A percentile compares a stretch with the other conserved stretches of the same genome.
phyloP scores from a whole-genome alignment of 2,329 filamentous ascomycete species.

The Orbilia javanica region DNA sequence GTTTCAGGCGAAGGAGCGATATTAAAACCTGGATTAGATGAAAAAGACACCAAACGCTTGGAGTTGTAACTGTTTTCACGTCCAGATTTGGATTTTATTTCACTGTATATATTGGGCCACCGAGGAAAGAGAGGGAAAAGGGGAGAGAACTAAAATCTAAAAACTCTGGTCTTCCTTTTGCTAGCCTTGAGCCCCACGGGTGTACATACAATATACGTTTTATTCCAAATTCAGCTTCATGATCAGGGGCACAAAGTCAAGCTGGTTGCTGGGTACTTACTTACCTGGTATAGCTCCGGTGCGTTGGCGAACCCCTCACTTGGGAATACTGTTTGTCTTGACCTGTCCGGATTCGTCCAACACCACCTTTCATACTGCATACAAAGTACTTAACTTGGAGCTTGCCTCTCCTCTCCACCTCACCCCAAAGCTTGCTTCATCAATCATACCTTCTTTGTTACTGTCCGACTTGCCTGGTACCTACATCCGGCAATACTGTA shows the following conservation, averaged over 20 bases:
- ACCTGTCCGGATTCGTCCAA: conserved; percentile 1
- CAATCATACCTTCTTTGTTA: neutral
- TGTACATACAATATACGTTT: neutral
- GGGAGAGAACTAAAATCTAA: no score
- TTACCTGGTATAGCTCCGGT: neutral
- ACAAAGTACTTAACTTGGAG: no score
- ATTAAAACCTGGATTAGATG: neutral
- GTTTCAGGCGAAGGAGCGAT: neutral
- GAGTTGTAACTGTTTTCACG: neutral
- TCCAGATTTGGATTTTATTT: neutral
- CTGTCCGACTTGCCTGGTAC: neutral
- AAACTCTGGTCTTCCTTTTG: neutral
- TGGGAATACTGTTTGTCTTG: conserved; percentile 22
- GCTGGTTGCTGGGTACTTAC: neutral
- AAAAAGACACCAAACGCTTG: neutral
- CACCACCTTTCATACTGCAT: conserved; percentile 8
- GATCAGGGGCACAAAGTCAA: no score
- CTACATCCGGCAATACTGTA: neutral
- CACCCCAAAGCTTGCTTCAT: conserved; percentile 19
- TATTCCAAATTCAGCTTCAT: no score
- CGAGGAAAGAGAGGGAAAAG: no score
- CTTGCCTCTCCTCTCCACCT: conserved; percentile 5
- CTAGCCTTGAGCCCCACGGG: neutral
- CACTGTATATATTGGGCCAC: neutral
- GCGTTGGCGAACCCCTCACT: conserved; percentile 49